These are phyloP conservation scores for Xerocomus potaroensis DNA, from an alignment of 768 basidiomycete species.

Conservation along the genomic window DNA sequence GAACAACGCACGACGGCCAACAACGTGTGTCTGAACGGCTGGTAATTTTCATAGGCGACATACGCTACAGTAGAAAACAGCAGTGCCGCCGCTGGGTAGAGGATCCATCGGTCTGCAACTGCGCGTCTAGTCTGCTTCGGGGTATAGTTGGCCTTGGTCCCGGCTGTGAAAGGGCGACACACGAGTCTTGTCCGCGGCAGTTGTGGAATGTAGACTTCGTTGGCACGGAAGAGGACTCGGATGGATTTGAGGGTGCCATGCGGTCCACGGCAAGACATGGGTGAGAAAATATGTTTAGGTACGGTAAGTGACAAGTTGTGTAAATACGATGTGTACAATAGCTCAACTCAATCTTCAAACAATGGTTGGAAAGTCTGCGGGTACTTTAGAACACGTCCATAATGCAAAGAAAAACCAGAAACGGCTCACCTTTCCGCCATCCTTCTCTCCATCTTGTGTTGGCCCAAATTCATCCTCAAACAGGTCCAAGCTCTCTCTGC, in stretches of 20 bases:
- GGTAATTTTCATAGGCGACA: constrained; percentile 60
- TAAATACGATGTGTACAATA: neutral
- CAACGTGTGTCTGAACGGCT: constrained; percentile 70
- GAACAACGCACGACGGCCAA: constrained; percentile 78
- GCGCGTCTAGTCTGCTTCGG: constrained; percentile 3
- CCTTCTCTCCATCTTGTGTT: constrained; percentile 25
- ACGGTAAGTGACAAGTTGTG: neutral
- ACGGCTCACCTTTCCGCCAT: constrained; percentile 24
- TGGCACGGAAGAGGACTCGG: constrained; percentile 3
- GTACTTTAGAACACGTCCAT: neutral
- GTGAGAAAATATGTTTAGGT: constrained; percentile 1
- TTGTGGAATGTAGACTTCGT: constrained; percentile 3
- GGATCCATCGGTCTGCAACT: constrained; percentile 18
- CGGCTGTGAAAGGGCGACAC: constrained; percentile 11
- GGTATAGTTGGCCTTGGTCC: neutral
- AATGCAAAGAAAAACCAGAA: neutral
- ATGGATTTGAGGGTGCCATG: constrained; percentile 10
- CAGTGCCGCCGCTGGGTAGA: constrained; percentile 23
- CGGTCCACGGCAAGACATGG: constrained; percentile 16
- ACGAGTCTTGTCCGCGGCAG: constrained; percentile 3
- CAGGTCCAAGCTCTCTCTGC: constrained; percentile 25
- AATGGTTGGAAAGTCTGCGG: constrained; percentile 30
- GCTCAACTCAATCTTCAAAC: constrained; percentile 26
- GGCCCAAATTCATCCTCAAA: constrained; percentile 33
- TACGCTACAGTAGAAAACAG: constrained; percentile 31